These are phyloP conservation scores for Taphrina betulina DNA, from an alignment of 1,139 yeast genomes.

Conservation along the genomic window DNA sequence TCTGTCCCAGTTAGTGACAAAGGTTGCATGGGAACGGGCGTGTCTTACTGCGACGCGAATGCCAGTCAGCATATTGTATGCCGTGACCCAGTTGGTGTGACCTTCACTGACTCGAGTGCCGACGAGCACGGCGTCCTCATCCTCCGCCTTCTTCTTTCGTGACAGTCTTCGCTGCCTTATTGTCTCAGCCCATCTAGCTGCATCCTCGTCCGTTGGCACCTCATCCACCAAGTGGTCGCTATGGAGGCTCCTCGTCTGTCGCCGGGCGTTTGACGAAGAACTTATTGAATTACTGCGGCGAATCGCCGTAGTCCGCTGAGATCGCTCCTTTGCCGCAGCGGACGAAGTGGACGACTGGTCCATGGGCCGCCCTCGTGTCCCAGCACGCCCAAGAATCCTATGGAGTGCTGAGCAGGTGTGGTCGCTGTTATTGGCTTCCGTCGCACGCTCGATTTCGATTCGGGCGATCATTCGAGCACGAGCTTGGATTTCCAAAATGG, in stretches of 20 bases:
- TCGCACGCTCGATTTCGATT: no score
- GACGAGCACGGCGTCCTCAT: constrained; percentile 58
- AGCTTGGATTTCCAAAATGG: no score
- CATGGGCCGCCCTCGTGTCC: constrained; percentile 9
- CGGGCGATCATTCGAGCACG: no score
- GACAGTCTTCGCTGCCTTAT: constrained; percentile 45
- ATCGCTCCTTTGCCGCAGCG: constrained; percentile 1
- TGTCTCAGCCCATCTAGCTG: constrained; percentile 36
- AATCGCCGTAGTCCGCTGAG: background rate
- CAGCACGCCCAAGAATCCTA: no score
- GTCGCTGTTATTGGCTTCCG: no score
- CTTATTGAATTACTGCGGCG: constrained; percentile 25
- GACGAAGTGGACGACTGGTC: background rate
- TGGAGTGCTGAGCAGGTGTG: no score
- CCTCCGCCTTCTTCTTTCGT: constrained; percentile 52
- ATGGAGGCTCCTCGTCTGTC: constrained; percentile 21
- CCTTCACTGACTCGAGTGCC: constrained; percentile 89
- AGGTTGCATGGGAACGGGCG: background rate
- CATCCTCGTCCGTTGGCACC: constrained; percentile 32
- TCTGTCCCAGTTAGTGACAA: constrained; percentile 48
- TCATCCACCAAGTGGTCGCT: constrained; percentile 23
- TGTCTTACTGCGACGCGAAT: constrained; percentile 62
- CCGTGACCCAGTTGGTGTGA: constrained; percentile 88
- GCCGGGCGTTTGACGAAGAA: constrained; percentile 15
- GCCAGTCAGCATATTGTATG: constrained; percentile 96